A percentile compares a stretch with the other conserved stretches of the same genome.
Evolutionary conservation across 2,329 filamentous ascomycete genomes (phyloP).

Genomic region (Fusarium sp.): DNA sequence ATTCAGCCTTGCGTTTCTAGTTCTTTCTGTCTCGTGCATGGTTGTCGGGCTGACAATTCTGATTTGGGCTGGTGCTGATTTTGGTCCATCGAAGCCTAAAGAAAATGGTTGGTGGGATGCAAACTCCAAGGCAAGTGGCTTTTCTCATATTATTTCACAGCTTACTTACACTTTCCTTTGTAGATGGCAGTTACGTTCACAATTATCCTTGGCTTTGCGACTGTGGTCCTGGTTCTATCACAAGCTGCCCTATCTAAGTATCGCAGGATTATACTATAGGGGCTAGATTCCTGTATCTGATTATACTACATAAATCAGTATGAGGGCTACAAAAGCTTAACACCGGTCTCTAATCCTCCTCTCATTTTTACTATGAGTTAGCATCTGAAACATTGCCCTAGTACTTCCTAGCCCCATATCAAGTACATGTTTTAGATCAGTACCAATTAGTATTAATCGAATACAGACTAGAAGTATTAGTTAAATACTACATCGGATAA

Average conservation of each 20-base stretch:
- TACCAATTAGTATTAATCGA: too few species aligned
- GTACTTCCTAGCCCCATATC: too few species aligned
- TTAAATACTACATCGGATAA: too few species aligned
- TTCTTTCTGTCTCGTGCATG: constrained; percentile 15
- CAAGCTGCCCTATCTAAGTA: constrained; percentile 7
- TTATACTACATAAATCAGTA: too few species aligned
- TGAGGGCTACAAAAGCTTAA: too few species aligned
- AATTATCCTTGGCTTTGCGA: background rate
- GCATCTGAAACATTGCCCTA: too few species aligned
- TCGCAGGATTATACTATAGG: background rate
- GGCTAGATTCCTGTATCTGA: background rate
- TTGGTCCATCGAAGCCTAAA: constrained; percentile 7
- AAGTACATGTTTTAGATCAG: too few species aligned
- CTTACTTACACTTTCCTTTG: background rate
- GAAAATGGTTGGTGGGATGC: constrained; percentile 14
- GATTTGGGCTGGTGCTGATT: constrained; percentile 12
- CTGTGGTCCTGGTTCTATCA: constrained; percentile 3
- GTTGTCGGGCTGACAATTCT: constrained; percentile 9
- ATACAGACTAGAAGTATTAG: too few species aligned
- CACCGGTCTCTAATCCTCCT: too few species aligned
- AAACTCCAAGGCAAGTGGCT: constrained; percentile 6
- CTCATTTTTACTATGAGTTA: too few species aligned
- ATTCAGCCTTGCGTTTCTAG: constrained; percentile 20
- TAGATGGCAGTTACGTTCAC: constrained; percentile 24
- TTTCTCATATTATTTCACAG: background rate